These are phyloP conservation scores for Kappamyces sp. DNA, from an alignment of 192 early-diverging fungal genomes.

Conservation along the genomic window DNA sequence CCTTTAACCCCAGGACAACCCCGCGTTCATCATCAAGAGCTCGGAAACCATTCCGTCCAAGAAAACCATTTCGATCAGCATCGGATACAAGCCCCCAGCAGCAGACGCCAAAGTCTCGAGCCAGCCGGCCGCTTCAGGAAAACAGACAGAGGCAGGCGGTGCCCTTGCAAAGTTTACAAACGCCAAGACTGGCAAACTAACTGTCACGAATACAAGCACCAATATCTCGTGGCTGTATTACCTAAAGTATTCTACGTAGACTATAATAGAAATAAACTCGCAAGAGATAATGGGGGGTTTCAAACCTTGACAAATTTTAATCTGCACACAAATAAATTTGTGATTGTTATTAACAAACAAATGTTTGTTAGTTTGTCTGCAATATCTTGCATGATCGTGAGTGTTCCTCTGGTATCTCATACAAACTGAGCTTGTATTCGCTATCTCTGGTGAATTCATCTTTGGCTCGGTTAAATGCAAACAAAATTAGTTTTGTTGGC, in stretches of 20 bases:
- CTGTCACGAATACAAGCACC: conserved; percentile 32
- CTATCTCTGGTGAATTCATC: too few species aligned
- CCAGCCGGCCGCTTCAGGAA: conserved; percentile 10
- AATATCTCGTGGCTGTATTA: conserved; percentile 48
- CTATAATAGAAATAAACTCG: too few species aligned
- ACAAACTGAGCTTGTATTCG: too few species aligned
- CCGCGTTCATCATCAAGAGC: conserved; percentile 48
- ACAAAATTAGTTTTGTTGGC: too few species aligned
- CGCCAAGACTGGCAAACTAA: conserved; percentile 42
- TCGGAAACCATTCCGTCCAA: conserved; percentile 47
- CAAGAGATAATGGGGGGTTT: too few species aligned
- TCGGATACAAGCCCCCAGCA: conserved; percentile 34
- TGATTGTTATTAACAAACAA: too few species aligned
- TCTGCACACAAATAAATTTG: too few species aligned
- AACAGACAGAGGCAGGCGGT: not conserved
- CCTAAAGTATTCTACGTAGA: conserved; percentile 8
- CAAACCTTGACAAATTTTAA: too few species aligned
- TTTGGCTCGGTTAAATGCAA: too few species aligned
- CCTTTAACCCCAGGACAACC: conserved; percentile 44
- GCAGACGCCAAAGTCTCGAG: conserved; percentile 16
- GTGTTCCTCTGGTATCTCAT: too few species aligned
- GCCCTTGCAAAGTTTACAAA: not conserved
- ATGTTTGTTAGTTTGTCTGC: too few species aligned
- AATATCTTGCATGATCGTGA: too few species aligned
- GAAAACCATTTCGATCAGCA: conserved; percentile 43